Base-by-base conservation (phyloP, 2,329 filamentous ascomycete species). In the Esteya vermicola region DNA sequence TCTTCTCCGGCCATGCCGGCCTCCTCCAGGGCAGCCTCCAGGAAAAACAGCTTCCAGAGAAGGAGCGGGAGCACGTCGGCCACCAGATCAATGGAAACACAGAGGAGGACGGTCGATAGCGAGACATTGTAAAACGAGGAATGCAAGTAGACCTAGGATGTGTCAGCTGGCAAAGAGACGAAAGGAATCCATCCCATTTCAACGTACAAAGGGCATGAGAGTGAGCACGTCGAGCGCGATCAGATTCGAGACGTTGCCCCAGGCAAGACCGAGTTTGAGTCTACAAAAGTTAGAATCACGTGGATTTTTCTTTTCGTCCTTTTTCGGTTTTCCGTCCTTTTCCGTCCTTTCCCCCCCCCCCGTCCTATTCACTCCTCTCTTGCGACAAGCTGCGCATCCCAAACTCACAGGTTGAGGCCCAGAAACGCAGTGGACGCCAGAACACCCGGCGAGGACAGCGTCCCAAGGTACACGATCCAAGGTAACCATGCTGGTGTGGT, bases 91-190 rank as follows among this genome's bases (percentile, higher is more conserved):
- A 45, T 18, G n/a, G 20, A 27, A 4, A 35, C 35, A 8, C 26
- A 30, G 7, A 40, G 18, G 3, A 42, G 9, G 8, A 26, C 37
- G 2, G 42, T 36, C 19, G 32, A 9, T 7, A 45, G n/a, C 1
- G 47, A 40, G 13, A 93, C 68, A 27, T 67, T 60, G 68, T 93
- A 94, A 64, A 93, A 94, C 39, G 76, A 76, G 23, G 68, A 67
- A 22, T 93, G 67, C 33, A 95, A 75, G 54, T 82, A 83, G 46
- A 81, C 74, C 74, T 78, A 19, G 9, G 21, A 21, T 21, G 19
- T 12, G 23, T 28, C 1, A 34, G 20, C 14, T 9, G 18, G 28
- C 18, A 18, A 4, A 14, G 40, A 48, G n/a, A 47, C 41, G 31
- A 41, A 22, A 26, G 23, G 9, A 31, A 10, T 1, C 6, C 20